Evolutionary conservation across 1,139 yeast species (phyloP).

Genomic region (Candida sp.): DNA sequence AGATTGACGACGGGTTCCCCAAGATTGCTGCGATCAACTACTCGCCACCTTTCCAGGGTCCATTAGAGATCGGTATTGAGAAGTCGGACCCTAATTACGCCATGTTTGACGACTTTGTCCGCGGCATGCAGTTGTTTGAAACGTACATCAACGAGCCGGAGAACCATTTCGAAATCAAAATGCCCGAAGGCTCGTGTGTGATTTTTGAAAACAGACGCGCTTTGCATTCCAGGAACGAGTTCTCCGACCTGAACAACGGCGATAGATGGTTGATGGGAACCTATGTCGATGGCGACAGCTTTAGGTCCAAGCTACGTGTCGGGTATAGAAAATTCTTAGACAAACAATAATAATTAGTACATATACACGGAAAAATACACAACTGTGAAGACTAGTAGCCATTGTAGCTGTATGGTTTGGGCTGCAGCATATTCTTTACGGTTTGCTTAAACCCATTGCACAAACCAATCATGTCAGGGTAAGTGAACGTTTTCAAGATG

Average conservation of each 20-base stretch:
- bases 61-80: conserved; percentile 61
- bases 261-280: conserved; percentile 81
- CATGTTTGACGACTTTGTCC: conserved; percentile 44
- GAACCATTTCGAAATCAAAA: conserved; percentile 60
- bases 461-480: conserved; percentile 84
- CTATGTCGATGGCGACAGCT: conserved; percentile 76
- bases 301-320: conserved; percentile 61
- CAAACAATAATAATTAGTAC: conserved; percentile 6
- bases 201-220: conserved; percentile 76
- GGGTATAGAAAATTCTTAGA: conserved; percentile 16
- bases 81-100: conserved; percentile 24
- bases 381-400: conserved; percentile 6
- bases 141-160: conserved; percentile 55
- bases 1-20: conserved; percentile 29
- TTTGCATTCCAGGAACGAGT: conserved; percentile 70
- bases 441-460: conserved; percentile 92
- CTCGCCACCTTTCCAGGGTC: conserved; percentile 89
- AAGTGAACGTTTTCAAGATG: conserved; percentile 75
- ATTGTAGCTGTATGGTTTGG: conserved; percentile 5
- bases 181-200: conserved; percentile 68
- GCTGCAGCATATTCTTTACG: conserved; percentile 31
- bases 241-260: conserved; percentile 56
- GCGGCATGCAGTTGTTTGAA: conserved; percentile 69
- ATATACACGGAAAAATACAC: not conserved
- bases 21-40: conserved; percentile 67